Conservation (phyloP, 1,284 basidiomycete species). For the Malassezia equina region DNA sequence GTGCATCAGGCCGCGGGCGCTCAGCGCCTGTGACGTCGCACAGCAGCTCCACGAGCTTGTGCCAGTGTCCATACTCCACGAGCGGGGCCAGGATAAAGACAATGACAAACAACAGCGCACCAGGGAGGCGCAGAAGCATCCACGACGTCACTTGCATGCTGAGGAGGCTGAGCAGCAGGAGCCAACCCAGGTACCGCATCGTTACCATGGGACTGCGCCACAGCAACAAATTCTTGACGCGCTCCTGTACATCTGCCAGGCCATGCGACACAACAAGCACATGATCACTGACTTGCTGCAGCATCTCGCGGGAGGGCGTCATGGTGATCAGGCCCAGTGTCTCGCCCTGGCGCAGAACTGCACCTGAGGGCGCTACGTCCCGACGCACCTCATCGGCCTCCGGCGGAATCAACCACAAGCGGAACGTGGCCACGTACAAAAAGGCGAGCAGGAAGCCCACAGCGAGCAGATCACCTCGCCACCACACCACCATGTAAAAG, state of each 20-base stretch:
- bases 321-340: neutral
- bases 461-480: conserved; percentile 21
- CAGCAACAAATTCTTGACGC: conserved; percentile 22
- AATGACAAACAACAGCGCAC: conserved; percentile 12
- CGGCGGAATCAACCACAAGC: conserved; percentile 7
- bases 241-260: conserved; percentile 23
- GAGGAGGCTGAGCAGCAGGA: conserved; percentile 11
- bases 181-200: conserved; percentile 17
- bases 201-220: conserved; percentile 21
- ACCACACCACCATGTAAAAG: conserved; percentile 21
- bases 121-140: conserved; percentile 18
- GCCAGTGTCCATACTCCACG: conserved; percentile 19
- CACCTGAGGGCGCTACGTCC: neutral
- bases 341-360: neutral
- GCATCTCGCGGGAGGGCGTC: neutral
- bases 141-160: conserved; percentile 16
- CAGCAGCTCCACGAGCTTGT: neutral
- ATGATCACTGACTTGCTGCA: conserved; percentile 17
- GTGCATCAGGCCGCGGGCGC: neutral
- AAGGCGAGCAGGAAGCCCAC: conserved; percentile 15
- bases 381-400: conserved; percentile 1
- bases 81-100: conserved; percentile 24
- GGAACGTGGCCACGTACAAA: conserved; percentile 19
- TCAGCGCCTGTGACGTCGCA: neutral
- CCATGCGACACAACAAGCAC: conserved; percentile 12